A percentile compares a stretch with the other conserved stretches of the same genome.
These are phyloP conservation scores for Porodaedalea pini DNA, from an alignment of 1,284 basidiomycete genomes.

Conservation along the genomic window DNA sequence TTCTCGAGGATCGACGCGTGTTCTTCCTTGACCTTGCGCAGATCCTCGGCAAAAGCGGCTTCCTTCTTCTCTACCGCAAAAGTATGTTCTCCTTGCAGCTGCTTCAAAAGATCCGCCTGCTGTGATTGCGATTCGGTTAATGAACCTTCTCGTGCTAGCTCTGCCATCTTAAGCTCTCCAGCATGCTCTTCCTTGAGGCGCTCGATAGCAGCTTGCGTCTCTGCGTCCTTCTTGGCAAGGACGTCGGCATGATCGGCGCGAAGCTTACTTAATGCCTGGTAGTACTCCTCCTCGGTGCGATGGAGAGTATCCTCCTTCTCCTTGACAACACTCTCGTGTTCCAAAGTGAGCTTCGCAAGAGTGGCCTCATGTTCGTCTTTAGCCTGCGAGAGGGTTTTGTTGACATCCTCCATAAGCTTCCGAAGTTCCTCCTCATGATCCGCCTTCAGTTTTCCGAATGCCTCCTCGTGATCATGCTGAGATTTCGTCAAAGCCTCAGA, in stretches of 20 bases:
- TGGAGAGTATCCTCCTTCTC: conserved; percentile 60
- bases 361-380: conserved; percentile 50
- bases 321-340: conserved; percentile 54
- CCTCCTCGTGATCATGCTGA: conserved; percentile 48
- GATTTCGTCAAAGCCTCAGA: conserved; percentile 43
- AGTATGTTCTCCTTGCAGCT: conserved; percentile 65
- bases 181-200: conserved; percentile 71
- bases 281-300: conserved; percentile 75
- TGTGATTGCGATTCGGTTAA: conserved; percentile 71
- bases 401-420: conserved; percentile 46
- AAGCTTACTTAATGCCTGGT: conserved; percentile 69
- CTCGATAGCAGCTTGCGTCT: conserved; percentile 56
- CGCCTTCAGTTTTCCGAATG: conserved; percentile 45
- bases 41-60: conserved; percentile 53
- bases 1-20: conserved; percentile 49
- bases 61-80: conserved; percentile 65
- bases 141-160: conserved; percentile 70
- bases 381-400: conserved; percentile 42
- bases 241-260: conserved; percentile 63
- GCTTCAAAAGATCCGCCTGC: conserved; percentile 52
- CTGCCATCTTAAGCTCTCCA: conserved; percentile 60
- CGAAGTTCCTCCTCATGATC: conserved; percentile 48
- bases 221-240: conserved; percentile 55
- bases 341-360: conserved; percentile 46
- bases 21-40: conserved; percentile 60